Base-by-base conservation (phyloP, 305 asterid genomes). In the Solanum aculeatissimum region DNA sequence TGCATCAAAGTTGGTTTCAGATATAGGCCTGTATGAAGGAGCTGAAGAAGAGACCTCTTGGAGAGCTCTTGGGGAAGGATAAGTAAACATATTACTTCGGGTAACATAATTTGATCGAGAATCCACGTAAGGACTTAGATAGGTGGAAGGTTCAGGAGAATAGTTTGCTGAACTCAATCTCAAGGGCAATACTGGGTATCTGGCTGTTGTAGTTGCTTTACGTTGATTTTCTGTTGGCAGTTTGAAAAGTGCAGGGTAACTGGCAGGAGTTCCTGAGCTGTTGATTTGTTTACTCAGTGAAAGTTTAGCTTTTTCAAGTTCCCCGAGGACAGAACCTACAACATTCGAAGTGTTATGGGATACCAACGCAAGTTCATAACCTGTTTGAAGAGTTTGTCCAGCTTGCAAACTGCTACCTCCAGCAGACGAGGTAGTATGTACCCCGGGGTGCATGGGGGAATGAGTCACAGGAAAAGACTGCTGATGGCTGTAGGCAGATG, bases 241-340 rank as follows among this genome's bases (percentile, higher is more conserved):
- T 88, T 97, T 87, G 87, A 92, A 93, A 75, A 92, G 91, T 18
- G 23, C 23, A 53, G 58, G 9, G 58, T 4, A 53, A 8, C 58
- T 9, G 53, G 90, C 93, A 1, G 95, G 91, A 72, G 87, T 85
- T 75, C 85, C 82, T 29, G 96, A 77, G 85, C 47, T 66, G 70
- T 84, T 68, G 82, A 93, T 88, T 83, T 92, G 91, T 84, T 90
- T 89, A 65, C 86, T 90, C 85, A 96, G 89, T 15, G 97, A 95
- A 25, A 85, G 70, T 84, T 88, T 95, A 86, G 98, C 98, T 68
- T 4, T 90, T 62, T 91, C 93, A 78, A 96, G 97, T 27, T 92
- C 95, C 82, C 90, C 90, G 18, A 96, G 91, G 80, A 94, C 97
- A 81, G 98, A 88, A 58, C 88, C 88, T 51, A 93, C 78, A 77